phyloP scores from a whole-genome alignment of 1,284 basidiomycete species.

The Fistulinella cinereoalba region DNA sequence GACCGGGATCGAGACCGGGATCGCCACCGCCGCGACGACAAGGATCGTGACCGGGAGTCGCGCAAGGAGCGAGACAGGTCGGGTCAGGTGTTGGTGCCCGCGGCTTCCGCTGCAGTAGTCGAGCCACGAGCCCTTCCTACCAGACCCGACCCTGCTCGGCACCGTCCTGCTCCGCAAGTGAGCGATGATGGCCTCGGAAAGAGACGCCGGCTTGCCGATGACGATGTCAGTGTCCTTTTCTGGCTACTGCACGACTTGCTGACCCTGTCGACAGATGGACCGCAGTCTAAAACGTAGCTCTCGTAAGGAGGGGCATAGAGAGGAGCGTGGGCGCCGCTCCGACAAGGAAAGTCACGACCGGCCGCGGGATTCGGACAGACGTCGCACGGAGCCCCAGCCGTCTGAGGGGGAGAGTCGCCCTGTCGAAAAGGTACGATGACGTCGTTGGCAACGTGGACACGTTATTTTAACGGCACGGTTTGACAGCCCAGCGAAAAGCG shows the following conservation, averaged over 20 bases:
- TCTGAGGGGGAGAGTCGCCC: constrained; percentile 46
- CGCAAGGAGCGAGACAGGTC: constrained; percentile 51
- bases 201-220: constrained; percentile 61
- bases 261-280: constrained; percentile 49
- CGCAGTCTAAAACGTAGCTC: constrained; percentile 69
- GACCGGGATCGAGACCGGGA: constrained; percentile 37
- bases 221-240: constrained; percentile 47
- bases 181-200: constrained; percentile 64
- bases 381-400: constrained; percentile 60
- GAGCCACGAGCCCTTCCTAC: constrained; percentile 56
- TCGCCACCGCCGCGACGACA: constrained; percentile 37
- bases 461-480: constrained; percentile 5
- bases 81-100: constrained; percentile 33
- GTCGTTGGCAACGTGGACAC: not conserved
- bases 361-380: constrained; percentile 62
- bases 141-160: constrained; percentile 56
- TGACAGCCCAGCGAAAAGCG: constrained; percentile 54
- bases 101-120: constrained; percentile 22
- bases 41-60: constrained; percentile 41
- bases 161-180: constrained; percentile 42
- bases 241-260: constrained; percentile 10
- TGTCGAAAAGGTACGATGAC: constrained; percentile 55
- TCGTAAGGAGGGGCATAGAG: constrained; percentile 70
- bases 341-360: constrained; percentile 70
- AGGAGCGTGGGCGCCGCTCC: constrained; percentile 63